phyloP scores from a whole-genome alignment of 352 stramenopile species.

The Phytophthora crassamura region DNA sequence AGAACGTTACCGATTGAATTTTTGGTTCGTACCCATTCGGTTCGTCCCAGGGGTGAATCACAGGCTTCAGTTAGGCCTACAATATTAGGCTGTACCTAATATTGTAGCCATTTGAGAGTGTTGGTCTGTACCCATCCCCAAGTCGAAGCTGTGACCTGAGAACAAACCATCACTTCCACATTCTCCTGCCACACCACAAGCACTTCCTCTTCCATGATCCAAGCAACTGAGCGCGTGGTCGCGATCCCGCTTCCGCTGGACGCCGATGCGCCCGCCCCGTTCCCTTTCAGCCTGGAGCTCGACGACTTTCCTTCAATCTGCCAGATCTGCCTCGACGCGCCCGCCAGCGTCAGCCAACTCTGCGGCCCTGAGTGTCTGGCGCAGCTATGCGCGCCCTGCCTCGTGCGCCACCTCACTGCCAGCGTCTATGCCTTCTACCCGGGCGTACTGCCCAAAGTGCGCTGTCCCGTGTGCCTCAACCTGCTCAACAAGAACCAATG shows the following conservation, averaged over 20 bases:
- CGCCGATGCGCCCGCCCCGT: background rate
- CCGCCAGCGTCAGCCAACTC: conserved; percentile 44
- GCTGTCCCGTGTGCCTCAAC: conserved; percentile 65
- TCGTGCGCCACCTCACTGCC: conserved; percentile 59
- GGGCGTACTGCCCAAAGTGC: conserved; percentile 67
- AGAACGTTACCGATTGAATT: no score
- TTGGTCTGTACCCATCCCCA: conserved; percentile 4
- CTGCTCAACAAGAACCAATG: conserved; percentile 62
- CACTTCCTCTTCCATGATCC: background rate
- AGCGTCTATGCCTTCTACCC: conserved; percentile 69
- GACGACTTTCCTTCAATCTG: conserved; percentile 44
- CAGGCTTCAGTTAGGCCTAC: no score
- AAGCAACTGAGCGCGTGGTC: conserved; percentile 7
- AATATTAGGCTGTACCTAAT: no score
- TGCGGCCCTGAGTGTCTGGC: conserved; percentile 50
- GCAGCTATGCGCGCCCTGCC: conserved; percentile 49
- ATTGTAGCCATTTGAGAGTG: background rate
- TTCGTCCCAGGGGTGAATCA: no score
- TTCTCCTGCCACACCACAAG: no score
- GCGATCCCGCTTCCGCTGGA: conserved; percentile 15
- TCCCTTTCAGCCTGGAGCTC: background rate
- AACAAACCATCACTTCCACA: background rate
- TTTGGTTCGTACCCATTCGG: no score
- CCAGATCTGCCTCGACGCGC: conserved; percentile 71
- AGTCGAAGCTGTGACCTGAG: conserved; percentile 2